phyloP scores from a whole-genome alignment of 805 yeast species.

The Candida xyloterini region DNA sequence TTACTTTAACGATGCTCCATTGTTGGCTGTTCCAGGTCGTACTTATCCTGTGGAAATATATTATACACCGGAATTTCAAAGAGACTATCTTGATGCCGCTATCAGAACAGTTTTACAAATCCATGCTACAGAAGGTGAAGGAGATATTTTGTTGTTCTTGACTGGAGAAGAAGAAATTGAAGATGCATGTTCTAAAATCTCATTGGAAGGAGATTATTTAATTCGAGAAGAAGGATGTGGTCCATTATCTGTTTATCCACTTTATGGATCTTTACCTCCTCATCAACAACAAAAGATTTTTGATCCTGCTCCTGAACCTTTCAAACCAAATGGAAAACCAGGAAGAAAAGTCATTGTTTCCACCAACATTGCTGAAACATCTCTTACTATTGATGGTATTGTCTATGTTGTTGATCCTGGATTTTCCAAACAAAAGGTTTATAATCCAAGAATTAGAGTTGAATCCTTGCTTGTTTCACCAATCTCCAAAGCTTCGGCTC shows the following conservation, averaged over 20 bases:
- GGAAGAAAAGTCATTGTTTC: constrained; percentile 92
- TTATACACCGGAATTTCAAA: constrained; percentile 94
- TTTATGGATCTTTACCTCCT: constrained; percentile 96
- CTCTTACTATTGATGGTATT: constrained; percentile 95
- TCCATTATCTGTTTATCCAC: constrained; percentile 83
- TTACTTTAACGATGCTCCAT: constrained; percentile 88
- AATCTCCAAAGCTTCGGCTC: constrained; percentile 95
- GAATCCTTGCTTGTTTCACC: constrained; percentile 94
- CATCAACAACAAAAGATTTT: constrained; percentile 91
- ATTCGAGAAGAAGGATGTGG: constrained; percentile 89
- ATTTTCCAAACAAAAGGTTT: constrained; percentile 92
- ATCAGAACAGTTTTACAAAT: constrained; percentile 93
- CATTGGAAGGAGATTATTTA: constrained; percentile 85
- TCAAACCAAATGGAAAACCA: constrained; percentile 75
- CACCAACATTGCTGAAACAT: constrained; percentile 96
- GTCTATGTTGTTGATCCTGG: constrained; percentile 98
- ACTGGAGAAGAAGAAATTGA: constrained; percentile 99
- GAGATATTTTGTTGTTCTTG: constrained; percentile 81
- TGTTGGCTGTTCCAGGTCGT: constrained; percentile 96
- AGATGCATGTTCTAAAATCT: constrained; percentile 88
- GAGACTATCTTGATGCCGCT: constrained; percentile 92
- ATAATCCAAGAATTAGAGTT: constrained; percentile 93
- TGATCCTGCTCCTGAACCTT: constrained; percentile 81
- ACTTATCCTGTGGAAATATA: constrained; percentile 96
- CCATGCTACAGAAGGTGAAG: constrained; percentile 94